Percentiles rank a stretch among this genome's conserved stretches.
Conservation (phyloP, 176 grass and related monocot species). For the Pontederia crassipes region DNA sequence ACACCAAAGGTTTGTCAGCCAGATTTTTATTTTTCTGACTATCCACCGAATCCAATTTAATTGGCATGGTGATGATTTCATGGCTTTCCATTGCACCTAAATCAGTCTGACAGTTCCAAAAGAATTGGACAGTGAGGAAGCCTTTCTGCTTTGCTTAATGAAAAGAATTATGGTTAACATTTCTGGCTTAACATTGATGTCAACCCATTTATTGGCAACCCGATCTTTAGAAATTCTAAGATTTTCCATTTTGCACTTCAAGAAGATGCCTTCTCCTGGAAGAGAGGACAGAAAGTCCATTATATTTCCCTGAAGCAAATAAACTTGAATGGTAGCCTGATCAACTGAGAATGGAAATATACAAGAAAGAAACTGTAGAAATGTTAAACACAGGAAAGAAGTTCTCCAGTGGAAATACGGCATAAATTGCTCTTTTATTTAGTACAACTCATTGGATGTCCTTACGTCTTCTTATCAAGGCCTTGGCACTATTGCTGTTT, state of each 20-base stretch:
- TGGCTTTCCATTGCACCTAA: conserved; percentile 27
- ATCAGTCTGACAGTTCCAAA: conserved; percentile 11
- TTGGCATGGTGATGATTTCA: not conserved
- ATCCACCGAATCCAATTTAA: conserved; percentile 4
- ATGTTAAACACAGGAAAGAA: too few relatives aligned
- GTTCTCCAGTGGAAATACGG: too few relatives aligned
- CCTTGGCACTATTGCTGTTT: too few relatives aligned
- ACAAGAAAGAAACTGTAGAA: too few relatives aligned
- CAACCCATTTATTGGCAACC: conserved; percentile 50
- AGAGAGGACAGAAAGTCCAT: conserved; percentile 21
- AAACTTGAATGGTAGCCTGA: not conserved
- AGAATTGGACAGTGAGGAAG: conserved; percentile 14
- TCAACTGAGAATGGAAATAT: too few relatives aligned
- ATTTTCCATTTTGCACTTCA: conserved; percentile 47
- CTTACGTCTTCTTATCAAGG: too few relatives aligned
- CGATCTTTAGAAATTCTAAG: conserved; percentile 75
- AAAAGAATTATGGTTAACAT: conserved; percentile 44
- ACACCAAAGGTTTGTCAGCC: conserved; percentile 4
- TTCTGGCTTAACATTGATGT: conserved; percentile 44
- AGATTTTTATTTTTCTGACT: not conserved
- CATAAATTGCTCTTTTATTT: too few relatives aligned
- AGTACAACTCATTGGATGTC: too few relatives aligned
- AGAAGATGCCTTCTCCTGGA: conserved; percentile 58
- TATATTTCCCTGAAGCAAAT: conserved; percentile 6
- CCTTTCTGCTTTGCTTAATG: conserved; percentile 22